A percentile compares a stretch with the other conserved stretches of the same genome.
phyloP scores from a whole-genome alignment of 441 rosid species.

The Geranium incanum region DNA sequence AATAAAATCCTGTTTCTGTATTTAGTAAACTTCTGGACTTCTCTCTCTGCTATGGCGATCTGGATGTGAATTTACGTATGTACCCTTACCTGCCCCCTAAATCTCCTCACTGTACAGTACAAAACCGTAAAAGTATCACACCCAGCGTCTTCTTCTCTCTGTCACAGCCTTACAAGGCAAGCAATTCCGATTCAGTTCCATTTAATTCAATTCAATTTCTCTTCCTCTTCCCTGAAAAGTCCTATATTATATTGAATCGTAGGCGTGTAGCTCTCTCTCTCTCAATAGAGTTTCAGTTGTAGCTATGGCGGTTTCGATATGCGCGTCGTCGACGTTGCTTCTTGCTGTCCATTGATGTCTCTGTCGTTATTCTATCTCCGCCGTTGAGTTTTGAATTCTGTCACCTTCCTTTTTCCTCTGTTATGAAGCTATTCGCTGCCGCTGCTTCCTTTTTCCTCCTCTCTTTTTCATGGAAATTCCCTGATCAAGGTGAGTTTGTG shows the following conservation, averaged over 20 bases:
- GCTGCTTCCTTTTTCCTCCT: not conserved
- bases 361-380: not conserved
- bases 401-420: not conserved
- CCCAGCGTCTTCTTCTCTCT: not conserved
- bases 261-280: not conserved
- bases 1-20: not conserved
- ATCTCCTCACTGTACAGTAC: not conserved
- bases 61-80: not conserved
- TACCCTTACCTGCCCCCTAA: not conserved
- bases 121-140: not conserved
- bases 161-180: conserved; percentile 2
- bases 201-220: not conserved
- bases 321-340: conserved; percentile 6
- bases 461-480: conserved; percentile 4
- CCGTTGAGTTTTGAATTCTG: conserved; percentile 5
- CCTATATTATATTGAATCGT: not conserved
- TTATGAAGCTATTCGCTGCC: not conserved
- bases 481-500: conserved; percentile 1
- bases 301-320: conserved; percentile 8
- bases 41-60: conserved; percentile 6
- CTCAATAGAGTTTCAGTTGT: conserved; percentile 1
- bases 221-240: not conserved
- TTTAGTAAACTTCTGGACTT: not conserved
- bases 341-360: conserved; percentile 5
- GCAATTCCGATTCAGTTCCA: conserved; percentile 6